A percentile compares a stretch with the other conserved stretches of the same genome.
Conservation (phyloP, 139 green algal species). For the Chlorella sp. region DNA sequence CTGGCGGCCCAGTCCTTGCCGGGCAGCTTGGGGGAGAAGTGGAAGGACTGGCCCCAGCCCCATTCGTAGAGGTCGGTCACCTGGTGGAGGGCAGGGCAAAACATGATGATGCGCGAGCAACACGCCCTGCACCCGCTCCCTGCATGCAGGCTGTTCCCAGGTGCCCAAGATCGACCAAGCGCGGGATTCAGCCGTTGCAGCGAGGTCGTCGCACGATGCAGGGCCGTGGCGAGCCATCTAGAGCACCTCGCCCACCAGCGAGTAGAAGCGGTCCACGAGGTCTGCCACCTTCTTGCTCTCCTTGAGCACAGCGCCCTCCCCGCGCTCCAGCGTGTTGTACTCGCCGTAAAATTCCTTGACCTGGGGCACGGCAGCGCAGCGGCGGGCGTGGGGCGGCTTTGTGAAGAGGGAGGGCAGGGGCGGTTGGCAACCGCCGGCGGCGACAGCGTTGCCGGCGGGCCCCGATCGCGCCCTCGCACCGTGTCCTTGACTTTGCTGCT, state of each 20-base stretch:
- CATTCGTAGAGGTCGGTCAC: slow-evolving; percentile 99
- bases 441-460: no score
- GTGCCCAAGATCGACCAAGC: not conserved
- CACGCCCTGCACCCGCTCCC: not conserved
- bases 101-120: not conserved
- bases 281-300: slow-evolving; percentile 43
- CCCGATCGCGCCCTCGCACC: no score
- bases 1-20: slow-evolving; percentile 59
- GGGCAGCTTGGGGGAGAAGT: slow-evolving; percentile 93
- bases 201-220: not conserved
- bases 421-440: not conserved
- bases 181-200: not conserved
- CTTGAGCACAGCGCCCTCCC: slow-evolving; percentile 38
- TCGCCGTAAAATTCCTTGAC: slow-evolving; percentile 43
- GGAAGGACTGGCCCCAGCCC: slow-evolving; percentile 97
- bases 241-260: slow-evolving; percentile 3
- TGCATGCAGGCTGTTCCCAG: not conserved
- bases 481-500: slow-evolving; percentile 60
- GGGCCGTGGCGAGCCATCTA: not conserved
- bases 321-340: slow-evolving; percentile 43
- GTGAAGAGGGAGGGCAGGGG: not conserved
- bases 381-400: not conserved
- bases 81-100: slow-evolving; percentile 59
- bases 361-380: not conserved
- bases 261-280: slow-evolving; percentile 55